These are phyloP conservation scores for Pseudonectria foliicola DNA, from an alignment of 2,329 filamentous ascomycete species.

Conservation along the genomic window DNA sequence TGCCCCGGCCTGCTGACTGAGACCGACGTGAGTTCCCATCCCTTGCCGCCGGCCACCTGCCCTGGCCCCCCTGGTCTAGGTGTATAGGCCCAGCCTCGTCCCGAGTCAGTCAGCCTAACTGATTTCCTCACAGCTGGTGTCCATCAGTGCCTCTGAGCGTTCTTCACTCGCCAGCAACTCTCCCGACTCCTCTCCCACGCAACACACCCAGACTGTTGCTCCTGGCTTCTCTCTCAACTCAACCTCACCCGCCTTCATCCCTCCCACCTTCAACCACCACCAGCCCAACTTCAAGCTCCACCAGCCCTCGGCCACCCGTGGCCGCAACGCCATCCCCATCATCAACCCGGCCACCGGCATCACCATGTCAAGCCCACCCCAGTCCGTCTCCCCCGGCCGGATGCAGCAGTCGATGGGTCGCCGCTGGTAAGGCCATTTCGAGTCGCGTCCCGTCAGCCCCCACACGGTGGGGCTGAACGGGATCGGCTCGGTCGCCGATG, in stretches of 20 bases:
- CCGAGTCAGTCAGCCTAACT: constrained; percentile 20
- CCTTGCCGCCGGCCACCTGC: constrained; percentile 7
- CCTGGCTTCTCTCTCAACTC: constrained; percentile 70
- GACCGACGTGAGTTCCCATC: constrained; percentile 66
- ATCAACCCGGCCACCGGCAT: constrained; percentile 92
- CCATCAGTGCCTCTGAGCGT: constrained; percentile 88
- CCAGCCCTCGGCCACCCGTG: constrained; percentile 81
- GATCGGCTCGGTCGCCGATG: constrained; percentile 28
- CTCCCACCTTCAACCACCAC: constrained; percentile 59
- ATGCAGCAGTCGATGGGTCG: constrained; percentile 49
- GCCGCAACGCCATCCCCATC: constrained; percentile 93
- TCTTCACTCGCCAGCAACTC: constrained; percentile 94
- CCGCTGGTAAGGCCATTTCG: constrained; percentile 42
- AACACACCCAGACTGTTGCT: constrained; percentile 73
- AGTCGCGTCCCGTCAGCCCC: constrained; percentile 27
- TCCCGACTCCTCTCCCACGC: constrained; percentile 82
- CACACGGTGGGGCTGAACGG: constrained; percentile 19
- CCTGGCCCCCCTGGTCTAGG: constrained; percentile 7
- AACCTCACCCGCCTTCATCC: constrained; percentile 58
- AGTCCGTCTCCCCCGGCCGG: constrained; percentile 56
- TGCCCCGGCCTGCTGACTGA: constrained; percentile 89
- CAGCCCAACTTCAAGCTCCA: constrained; percentile 70
- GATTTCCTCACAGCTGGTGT: constrained; percentile 62
- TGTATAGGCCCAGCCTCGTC: too few species aligned
- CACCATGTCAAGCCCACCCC: constrained; percentile 80